Conservation (phyloP, 139 green algal genomes). For the Chlorella vulgaris region DNA sequence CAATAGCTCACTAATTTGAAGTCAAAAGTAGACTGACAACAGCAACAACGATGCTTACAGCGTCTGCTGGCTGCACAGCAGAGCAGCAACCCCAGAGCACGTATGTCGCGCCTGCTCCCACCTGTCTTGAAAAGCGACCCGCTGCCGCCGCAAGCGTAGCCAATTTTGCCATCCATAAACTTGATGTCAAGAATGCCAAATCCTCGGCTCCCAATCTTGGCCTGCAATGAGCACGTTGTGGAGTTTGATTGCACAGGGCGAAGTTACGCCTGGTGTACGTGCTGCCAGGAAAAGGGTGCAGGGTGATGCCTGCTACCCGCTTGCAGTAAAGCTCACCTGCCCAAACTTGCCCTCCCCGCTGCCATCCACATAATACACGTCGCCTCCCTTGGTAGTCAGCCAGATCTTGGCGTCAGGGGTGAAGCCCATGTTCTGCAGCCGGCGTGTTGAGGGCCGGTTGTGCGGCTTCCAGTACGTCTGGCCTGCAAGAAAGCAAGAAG, state of each 20-base stretch:
- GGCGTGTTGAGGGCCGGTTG: constrained; percentile 88
- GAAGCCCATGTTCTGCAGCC: constrained; percentile 98
- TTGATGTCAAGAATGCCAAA: constrained; percentile 98
- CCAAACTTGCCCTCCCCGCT: constrained; percentile 36
- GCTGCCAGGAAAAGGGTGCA: background rate
- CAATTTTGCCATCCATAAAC: constrained; percentile 67
- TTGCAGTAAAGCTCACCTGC: constrained; percentile 2
- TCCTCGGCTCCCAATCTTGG: constrained; percentile 84
- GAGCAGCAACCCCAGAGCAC: background rate
- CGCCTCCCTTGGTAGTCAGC: constrained; percentile 78
- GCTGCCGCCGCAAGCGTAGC: constrained; percentile 91
- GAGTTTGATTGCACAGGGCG: background rate
- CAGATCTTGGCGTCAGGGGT: constrained; percentile 85
- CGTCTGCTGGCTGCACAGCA: background rate
- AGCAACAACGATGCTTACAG: background rate
- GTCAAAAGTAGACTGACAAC: background rate
- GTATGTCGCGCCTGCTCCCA: background rate
- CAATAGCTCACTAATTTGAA: no score
- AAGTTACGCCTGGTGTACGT: no score
- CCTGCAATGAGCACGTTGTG: constrained; percentile 47
- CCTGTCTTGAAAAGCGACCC: constrained; percentile 90
- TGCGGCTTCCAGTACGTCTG: constrained; percentile 94
- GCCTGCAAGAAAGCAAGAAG: background rate
- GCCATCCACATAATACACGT: constrained; percentile 21
- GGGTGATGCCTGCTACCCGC: background rate